These are phyloP conservation scores for Fragaria ananassa DNA, from an alignment of 306 rosid species.

Conservation along the genomic window DNA sequence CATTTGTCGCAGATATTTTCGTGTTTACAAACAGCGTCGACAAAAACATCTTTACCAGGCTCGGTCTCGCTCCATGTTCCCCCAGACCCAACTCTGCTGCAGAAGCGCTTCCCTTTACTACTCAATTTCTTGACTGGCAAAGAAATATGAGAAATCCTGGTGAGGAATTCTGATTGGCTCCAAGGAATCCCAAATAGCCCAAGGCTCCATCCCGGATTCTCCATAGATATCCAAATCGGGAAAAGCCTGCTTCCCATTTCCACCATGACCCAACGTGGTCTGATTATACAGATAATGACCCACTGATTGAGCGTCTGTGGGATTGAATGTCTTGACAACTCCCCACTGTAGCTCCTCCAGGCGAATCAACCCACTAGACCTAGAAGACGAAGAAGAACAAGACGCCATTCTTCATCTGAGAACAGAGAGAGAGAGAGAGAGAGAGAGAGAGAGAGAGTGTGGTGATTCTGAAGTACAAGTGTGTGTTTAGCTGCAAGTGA, in stretches of 20 bases:
- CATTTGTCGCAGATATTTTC: no score
- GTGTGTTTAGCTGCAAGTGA: no score
- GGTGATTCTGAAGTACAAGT: no score
- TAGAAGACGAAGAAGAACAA: no score
- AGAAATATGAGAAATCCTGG: background rate
- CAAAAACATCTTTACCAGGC: no score
- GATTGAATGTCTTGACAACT: no score
- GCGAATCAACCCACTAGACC: no score
- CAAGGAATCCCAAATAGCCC: background rate
- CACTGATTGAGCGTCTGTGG: background rate
- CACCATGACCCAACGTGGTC: background rate
- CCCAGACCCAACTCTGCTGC: background rate
- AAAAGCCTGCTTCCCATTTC: background rate
- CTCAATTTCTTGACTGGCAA: background rate
- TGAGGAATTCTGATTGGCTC: background rate
- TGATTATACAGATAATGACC: background rate
- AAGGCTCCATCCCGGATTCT: background rate
- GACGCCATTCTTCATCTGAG: no score
- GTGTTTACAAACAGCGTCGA: no score
- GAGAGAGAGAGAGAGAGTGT: no score
- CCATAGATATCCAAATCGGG: background rate
- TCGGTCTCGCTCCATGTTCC: background rate
- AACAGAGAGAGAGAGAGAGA: no score
- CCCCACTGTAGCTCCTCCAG: no score
- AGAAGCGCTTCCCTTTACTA: background rate